Evolutionary conservation across 2,329 filamentous ascomycete genomes (phyloP), one percentile per base, ranked within the genome.

Genomic region (Verticillium nonalfalfae): DNA sequence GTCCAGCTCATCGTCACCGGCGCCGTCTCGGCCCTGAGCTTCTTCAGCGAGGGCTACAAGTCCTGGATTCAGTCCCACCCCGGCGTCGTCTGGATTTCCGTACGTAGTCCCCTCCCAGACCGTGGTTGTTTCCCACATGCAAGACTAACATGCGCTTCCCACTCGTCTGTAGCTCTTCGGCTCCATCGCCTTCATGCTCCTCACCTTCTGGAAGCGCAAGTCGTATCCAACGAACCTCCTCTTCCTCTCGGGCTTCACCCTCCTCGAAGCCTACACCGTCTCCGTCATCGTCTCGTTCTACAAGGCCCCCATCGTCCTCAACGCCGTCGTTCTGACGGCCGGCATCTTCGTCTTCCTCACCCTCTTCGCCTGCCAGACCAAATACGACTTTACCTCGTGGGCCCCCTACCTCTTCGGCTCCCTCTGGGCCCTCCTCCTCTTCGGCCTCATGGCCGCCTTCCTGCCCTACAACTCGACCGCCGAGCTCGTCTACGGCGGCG

Each of bases 341-440:
- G 90, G 89, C 59, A 90, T 93, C 71, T 93, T 94, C 72, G 80
- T 91, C 69, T 86, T 91, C 70, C 84, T 93, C 59, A 91, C 89
- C 1, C 76, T 93, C 55, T 98, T 99, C 74, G 95, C 95, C 58
- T 97, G 93, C 85, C 95, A 99, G 81, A 91, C 90, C 66, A 96
- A 96, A 75, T 99, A 99, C 73, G 95, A 99, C 80, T 99, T 99
- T 74, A 98, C 94, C 1, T 89, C 86, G 66, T 99, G 95, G 94
- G 91, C 94, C 81, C 94, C 95, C 18, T 98, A 97, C 74, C 85
- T 98, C 3, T 96, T 96, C 70, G 93, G 93, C 62, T 88, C 83
- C 0, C 84, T 99, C 18, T 98, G 95, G 95, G 89, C 90, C 7
- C 78, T 97, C 62, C 83, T 99, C 65, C 81, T 99, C 50, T 97